Evolutionary conservation across 2,329 filamentous ascomycete species (phyloP).

Genomic region (Pseudodiploospora longispora): DNA sequence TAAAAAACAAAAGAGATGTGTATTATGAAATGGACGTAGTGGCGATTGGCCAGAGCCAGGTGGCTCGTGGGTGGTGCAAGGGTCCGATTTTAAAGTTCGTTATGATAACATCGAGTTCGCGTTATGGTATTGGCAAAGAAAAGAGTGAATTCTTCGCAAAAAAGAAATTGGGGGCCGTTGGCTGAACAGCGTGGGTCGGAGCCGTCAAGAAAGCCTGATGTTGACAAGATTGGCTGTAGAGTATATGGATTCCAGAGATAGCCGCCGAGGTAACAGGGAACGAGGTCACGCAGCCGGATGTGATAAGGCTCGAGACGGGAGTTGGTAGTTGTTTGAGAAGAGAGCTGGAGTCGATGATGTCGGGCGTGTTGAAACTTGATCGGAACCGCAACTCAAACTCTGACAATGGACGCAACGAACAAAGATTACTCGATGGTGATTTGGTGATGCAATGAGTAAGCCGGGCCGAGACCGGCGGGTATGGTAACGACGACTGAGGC

Average conservation of each 20-base stretch:
- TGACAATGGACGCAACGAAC: not conserved
- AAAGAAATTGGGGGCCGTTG: constrained; percentile 11
- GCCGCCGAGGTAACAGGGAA: too few species aligned
- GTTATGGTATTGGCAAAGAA: constrained; percentile 12
- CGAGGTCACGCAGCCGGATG: too few species aligned
- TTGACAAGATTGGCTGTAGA: not conserved
- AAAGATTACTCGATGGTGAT: not conserved
- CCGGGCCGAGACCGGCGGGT: constrained; percentile 9
- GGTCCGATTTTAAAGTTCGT: constrained; percentile 29
- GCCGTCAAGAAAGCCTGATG: constrained; percentile 14
- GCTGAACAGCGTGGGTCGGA: constrained; percentile 19
- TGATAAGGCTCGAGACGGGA: too few species aligned
- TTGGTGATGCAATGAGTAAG: not conserved
- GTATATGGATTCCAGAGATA: too few species aligned
- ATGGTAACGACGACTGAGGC: constrained; percentile 4
- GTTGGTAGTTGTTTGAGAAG: too few species aligned
- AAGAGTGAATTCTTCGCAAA: constrained; percentile 20
- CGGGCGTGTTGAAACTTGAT: not conserved
- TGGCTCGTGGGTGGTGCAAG: constrained; percentile 16
- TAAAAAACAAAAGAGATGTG: constrained; percentile 27
- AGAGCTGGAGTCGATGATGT: too few species aligned
- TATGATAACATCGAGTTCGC: constrained; percentile 36
- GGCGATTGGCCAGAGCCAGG: constrained; percentile 13
- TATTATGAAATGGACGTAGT: constrained; percentile 25
- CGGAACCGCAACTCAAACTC: constrained; percentile 4